Percentiles rank a stretch among this genome's conserved stretches.
These are phyloP conservation scores for Chlamydomonas sp. DNA, from an alignment of 139 green algal genomes.

Conservation along the genomic window DNA sequence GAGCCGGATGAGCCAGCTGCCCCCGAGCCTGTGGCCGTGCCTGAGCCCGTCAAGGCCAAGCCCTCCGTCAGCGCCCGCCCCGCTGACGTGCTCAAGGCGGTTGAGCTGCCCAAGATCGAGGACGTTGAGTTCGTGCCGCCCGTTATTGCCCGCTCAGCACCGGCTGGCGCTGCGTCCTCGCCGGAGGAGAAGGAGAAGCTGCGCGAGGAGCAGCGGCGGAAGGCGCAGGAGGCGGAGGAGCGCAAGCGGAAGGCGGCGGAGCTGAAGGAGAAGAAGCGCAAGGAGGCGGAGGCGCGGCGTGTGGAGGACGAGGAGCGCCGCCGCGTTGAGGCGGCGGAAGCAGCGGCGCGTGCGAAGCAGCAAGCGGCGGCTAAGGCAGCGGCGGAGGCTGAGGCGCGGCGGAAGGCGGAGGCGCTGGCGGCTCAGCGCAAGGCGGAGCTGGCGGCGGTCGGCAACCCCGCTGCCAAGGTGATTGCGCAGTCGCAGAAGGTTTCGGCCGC, in stretches of 20 bases:
- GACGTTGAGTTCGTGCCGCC: constrained; percentile 52
- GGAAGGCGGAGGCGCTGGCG: background rate
- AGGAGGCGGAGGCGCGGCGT: constrained; percentile 22
- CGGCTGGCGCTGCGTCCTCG: constrained; percentile 1
- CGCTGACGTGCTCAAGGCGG: constrained; percentile 22
- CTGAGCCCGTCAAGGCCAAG: background rate
- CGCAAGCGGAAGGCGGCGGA: constrained; percentile 34
- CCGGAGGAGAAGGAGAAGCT: constrained; percentile 31
- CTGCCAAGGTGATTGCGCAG: constrained; percentile 32
- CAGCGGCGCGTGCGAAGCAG: background rate
- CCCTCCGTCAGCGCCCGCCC: constrained; percentile 1
- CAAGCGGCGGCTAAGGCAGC: background rate
- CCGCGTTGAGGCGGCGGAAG: background rate
- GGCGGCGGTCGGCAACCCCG: constrained; percentile 9
- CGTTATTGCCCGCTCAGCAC: background rate
- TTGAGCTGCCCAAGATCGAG: constrained; percentile 55
- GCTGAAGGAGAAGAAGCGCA: constrained; percentile 39
- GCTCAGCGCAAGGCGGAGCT: background rate
- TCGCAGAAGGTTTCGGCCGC: constrained; percentile 14
- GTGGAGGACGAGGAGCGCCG: constrained; percentile 14
- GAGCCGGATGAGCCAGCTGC: background rate
- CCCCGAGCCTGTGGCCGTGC: background rate
- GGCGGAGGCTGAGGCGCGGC: constrained; percentile 4
- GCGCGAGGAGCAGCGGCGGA: constrained; percentile 33
- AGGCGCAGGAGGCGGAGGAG: constrained; percentile 18